Conservation (phyloP, 306 rosid genomes). For the Cucurbita pepo region DNA sequence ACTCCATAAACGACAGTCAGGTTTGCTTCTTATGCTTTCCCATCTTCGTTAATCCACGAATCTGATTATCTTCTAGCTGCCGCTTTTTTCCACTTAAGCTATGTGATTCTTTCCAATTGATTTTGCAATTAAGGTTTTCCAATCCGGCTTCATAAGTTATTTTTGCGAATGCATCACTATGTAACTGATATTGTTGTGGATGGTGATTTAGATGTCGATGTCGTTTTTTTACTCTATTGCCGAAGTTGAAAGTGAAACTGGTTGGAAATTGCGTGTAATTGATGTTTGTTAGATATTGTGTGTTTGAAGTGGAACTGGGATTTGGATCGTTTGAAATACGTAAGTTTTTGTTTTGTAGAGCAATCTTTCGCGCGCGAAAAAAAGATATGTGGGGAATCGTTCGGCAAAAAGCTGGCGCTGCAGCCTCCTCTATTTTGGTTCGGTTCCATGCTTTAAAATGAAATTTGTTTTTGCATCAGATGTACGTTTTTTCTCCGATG, state of each 20-base stretch:
- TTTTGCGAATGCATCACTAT: neutral
- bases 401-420: slow-evolving; percentile 39
- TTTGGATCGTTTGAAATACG: neutral
- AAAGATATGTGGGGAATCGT: slow-evolving; percentile 44
- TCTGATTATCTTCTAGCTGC: neutral
- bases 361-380: slow-evolving; percentile 8
- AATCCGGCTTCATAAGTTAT: neutral
- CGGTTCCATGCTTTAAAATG: neutral
- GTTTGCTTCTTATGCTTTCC: neutral
- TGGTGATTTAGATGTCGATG: neutral
- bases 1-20: neutral
- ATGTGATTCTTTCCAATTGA: neutral
- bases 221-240: neutral
- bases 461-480: neutral
- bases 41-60: neutral
- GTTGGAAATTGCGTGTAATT: neutral
- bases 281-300: neutral
- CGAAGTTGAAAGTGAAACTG: neutral
- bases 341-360: neutral
- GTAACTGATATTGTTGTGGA: neutral
- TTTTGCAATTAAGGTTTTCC: neutral
- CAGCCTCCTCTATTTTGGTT: slow-evolving; percentile 30
- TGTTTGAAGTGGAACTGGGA: neutral
- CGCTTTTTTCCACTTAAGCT: neutral
- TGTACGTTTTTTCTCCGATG: neutral